Evolutionary conservation across 2,329 filamentous ascomycete species (phyloP).

Genomic region (Corynespora cassiicola): DNA sequence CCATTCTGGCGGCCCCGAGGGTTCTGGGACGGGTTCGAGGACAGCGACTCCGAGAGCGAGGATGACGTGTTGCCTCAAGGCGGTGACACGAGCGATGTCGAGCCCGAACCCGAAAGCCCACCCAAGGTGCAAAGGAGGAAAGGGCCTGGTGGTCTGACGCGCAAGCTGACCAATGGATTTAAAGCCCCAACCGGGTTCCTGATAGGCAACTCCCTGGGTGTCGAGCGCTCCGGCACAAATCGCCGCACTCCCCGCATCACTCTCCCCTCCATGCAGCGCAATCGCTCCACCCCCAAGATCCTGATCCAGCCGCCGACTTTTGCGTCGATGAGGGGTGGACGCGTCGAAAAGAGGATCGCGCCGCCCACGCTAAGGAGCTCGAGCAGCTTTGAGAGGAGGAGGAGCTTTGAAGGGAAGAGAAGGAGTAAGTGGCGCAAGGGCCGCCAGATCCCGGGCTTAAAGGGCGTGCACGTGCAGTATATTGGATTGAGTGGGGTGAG

Average conservation of each 20-base stretch:
- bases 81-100: conserved; percentile 54
- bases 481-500: conserved; percentile 58
- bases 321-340: conserved; percentile 19
- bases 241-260: conserved; percentile 34
- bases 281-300: conserved; percentile 26
- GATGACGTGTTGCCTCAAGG: conserved; percentile 49
- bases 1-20: conserved; percentile 69
- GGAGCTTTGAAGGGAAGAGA: too few relatives aligned
- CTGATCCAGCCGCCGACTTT: conserved; percentile 33
- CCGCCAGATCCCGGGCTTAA: conserved; percentile 48
- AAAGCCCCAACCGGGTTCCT: conserved; percentile 53
- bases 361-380: conserved; percentile 24
- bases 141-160: conserved; percentile 27
- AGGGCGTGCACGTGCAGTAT: conserved; percentile 57
- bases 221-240: conserved; percentile 54
- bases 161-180: conserved; percentile 46
- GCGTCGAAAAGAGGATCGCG: conserved; percentile 32
- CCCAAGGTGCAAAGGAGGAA: too few relatives aligned
- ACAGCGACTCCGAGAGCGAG: conserved; percentile 46
- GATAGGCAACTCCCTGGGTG: conserved; percentile 63
- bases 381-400: conserved; percentile 9
- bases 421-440: conserved; percentile 33
- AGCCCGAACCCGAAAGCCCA: conserved; percentile 17
- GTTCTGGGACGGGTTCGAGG: conserved; percentile 67
- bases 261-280: conserved; percentile 25